Base-by-base conservation (phyloP, 495 filamentous ascomycete genomes). In the Astrocystis sublimbata region DNA sequence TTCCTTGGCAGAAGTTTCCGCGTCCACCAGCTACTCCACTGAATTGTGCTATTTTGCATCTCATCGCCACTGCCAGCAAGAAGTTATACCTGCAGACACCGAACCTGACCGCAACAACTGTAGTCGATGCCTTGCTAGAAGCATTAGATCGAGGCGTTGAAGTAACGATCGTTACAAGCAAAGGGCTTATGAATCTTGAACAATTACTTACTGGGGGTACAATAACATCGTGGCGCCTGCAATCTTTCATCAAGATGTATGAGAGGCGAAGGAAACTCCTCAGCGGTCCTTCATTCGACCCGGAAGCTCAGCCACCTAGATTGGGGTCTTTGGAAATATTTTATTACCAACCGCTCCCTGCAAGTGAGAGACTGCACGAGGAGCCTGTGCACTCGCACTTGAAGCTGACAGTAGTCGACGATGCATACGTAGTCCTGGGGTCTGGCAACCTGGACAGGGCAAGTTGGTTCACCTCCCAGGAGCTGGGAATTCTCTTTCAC, bases 371-470 rank as follows among this genome's bases (percentile, higher is more conserved):
- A 2, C 58, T 67, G 4, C 38, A 35, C 10, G 75, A 78, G 49
- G 82, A 86, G 61, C 88, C 87, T 5, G 80, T 83, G 38, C 85
- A 90, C 61, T 84, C 81, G n/a, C 89, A 92, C 72, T 72, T 92
- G 28, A 92, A 92, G 67, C 73, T 89, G 38, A 82, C 79, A 13
- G 74, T 89, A 26, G 76, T 91, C 5, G 89, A 92, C 71, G 74
- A 70, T 6, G 72, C 81, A 57, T 79, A 83, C 28, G 75, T 81
- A 13, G 76, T 92, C 6, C 75, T 92, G 10, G 89, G 89, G 1
- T 90, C 87, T 60, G 89, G 87, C 30, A 92, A 92, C 66, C 81
- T 88, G 79, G 89, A 92, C 73, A 79, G 89, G 0, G 88, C 89
- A 17, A 89, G 86, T 67, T 91, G 87, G 86, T 90, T 79, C 65